These are phyloP conservation scores for Candida smagusa DNA, from an alignment of 1,139 yeast species.

Conservation along the genomic window DNA sequence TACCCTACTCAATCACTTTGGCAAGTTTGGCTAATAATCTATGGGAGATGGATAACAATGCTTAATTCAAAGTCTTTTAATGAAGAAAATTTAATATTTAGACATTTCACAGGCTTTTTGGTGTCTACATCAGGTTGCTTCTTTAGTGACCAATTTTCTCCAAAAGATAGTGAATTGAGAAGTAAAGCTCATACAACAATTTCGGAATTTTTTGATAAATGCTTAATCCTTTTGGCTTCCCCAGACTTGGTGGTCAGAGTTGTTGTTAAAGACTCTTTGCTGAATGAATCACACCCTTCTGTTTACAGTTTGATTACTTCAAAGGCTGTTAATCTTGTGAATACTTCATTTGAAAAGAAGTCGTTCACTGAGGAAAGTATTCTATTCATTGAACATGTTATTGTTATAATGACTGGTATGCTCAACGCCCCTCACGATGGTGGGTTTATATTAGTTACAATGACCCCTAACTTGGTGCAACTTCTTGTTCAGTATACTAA, in stretches of 20 bases:
- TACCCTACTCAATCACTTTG: slow-evolving; percentile 59
- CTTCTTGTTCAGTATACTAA: slow-evolving; percentile 31
- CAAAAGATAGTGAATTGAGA: slow-evolving; percentile 23
- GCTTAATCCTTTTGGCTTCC: slow-evolving; percentile 46
- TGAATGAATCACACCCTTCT: slow-evolving; percentile 47
- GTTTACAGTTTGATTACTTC: slow-evolving; percentile 36
- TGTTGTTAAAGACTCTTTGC: slow-evolving; percentile 42
- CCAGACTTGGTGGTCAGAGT: slow-evolving; percentile 50
- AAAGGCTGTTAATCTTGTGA: slow-evolving; percentile 29
- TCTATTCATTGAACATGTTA: slow-evolving; percentile 38
- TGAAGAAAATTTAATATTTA: slow-evolving; percentile 44
- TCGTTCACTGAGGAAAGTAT: slow-evolving; percentile 29
- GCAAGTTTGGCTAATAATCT: slow-evolving; percentile 61
- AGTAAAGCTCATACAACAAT: slow-evolving; percentile 28
- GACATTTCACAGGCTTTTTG: slow-evolving; percentile 61
- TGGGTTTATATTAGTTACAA: slow-evolving; percentile 32
- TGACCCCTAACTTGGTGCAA: slow-evolving; percentile 31
- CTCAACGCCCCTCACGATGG: slow-evolving; percentile 35
- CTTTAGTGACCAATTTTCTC: slow-evolving; percentile 28
- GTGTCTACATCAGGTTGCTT: slow-evolving; percentile 60
- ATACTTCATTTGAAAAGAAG: slow-evolving; percentile 24
- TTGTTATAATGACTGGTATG: slow-evolving; percentile 40
- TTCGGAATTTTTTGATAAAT: slow-evolving; percentile 47
- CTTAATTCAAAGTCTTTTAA: slow-evolving; percentile 23
- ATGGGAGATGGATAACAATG: slow-evolving; percentile 49